Conservation (phyloP, 192 early-diverging fungal species). For the Hyaloraphidium curvatum region DNA sequence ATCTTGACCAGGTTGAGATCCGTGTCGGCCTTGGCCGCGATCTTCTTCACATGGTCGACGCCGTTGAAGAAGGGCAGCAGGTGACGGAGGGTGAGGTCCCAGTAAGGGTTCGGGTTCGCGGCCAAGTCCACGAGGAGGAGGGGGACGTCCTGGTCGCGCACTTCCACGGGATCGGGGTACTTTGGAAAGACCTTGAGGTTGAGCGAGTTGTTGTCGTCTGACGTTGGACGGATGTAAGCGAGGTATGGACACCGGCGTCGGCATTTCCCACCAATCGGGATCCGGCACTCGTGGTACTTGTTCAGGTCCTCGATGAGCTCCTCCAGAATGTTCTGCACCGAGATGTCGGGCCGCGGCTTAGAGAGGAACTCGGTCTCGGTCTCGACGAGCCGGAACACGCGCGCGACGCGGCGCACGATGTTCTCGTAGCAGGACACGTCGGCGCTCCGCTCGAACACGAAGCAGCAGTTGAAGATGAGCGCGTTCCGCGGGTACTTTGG, state of each 20-base stretch:
- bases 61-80: constrained; percentile 70
- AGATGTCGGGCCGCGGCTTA: constrained; percentile 17
- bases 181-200: constrained; percentile 71
- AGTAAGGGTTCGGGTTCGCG: constrained; percentile 47
- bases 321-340: constrained; percentile 58
- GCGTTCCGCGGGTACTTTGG: constrained; percentile 55
- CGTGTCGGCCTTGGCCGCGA: constrained; percentile 63
- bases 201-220: constrained; percentile 58
- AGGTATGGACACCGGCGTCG: neutral
- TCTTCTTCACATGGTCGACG: constrained; percentile 58
- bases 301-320: constrained; percentile 75
- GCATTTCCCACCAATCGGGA: constrained; percentile 47
- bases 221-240: neutral
- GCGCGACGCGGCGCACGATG: constrained; percentile 69
- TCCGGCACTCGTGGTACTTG: constrained; percentile 66
- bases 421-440: constrained; percentile 69
- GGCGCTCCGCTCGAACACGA: constrained; percentile 74
- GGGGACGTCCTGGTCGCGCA: constrained; percentile 69
- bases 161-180: constrained; percentile 48
- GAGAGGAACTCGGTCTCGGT: constrained; percentile 37
- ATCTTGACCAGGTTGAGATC: constrained; percentile 48
- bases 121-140: constrained; percentile 50
- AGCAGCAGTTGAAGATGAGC: constrained; percentile 81
- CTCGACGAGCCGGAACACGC: constrained; percentile 64
- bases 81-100: constrained; percentile 95